Conservation (phyloP, 1,139 yeast species). For the Saccharomycopsis crataegensis region DNA sequence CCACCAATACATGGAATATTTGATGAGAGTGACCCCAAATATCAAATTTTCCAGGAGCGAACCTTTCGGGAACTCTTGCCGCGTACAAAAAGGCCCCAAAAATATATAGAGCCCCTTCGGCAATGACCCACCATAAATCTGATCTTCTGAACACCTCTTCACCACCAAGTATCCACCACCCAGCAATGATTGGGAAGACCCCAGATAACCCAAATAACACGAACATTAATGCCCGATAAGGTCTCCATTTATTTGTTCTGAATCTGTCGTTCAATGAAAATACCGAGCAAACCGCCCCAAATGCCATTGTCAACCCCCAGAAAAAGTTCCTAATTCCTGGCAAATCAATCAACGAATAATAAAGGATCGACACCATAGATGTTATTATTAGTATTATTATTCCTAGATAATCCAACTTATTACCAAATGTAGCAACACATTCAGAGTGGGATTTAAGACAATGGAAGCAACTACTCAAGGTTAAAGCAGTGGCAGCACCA, state of each 20-base stretch:
- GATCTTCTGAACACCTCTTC: slow-evolving; percentile 42
- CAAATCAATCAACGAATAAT: slow-evolving; percentile 57
- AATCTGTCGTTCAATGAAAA: slow-evolving; percentile 63
- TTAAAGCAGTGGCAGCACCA: slow-evolving; percentile 55
- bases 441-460: slow-evolving; percentile 70
- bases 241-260: slow-evolving; percentile 62
- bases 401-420: slow-evolving; percentile 81
- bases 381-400: slow-evolving; percentile 70
- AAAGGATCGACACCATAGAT: slow-evolving; percentile 64
- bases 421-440: slow-evolving; percentile 54
- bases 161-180: slow-evolving; percentile 37
- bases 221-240: slow-evolving; percentile 72
- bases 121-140: slow-evolving; percentile 52
- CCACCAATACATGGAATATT: slow-evolving; percentile 76
- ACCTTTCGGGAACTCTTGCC: slow-evolving; percentile 67
- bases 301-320: slow-evolving; percentile 38
- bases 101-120: slow-evolving; percentile 70
- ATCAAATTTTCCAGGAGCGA: slow-evolving; percentile 62
- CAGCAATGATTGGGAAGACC: slow-evolving; percentile 56
- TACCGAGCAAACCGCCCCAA: slow-evolving; percentile 58
- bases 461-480: slow-evolving; percentile 72
- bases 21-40: slow-evolving; percentile 82
- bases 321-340: slow-evolving; percentile 37
- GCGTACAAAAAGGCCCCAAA: slow-evolving; percentile 79
- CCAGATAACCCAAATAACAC: slow-evolving; percentile 78